Base-by-base conservation (phyloP, 768 basidiomycete species). In the Leucosporidium yakuticum region DNA sequence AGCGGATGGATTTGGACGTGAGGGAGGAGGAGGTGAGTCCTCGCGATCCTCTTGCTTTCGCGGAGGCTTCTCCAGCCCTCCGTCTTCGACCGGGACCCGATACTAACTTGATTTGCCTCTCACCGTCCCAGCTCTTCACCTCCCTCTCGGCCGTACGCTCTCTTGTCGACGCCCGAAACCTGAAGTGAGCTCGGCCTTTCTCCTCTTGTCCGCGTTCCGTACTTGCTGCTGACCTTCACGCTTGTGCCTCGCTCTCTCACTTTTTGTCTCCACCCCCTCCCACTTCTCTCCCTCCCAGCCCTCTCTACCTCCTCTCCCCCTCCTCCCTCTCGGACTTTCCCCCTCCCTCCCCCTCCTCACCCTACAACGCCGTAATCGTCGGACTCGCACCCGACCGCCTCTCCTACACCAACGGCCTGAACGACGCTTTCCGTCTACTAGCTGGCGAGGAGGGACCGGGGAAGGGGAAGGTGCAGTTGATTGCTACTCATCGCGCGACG, bases 381-480 rank as follows among this genome's bases (percentile, higher is more conserved):
- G 86, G 87, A 8, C 81, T 87, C 23, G 82, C 86, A 0, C 85
- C 85, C 1, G 65, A 77, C 1, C 69, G 79, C 4, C 80, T 88
- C 67, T 80, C 82, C 54, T 88, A 88, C 74, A 44, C 39, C 39
- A 75, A 78, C 1, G 76, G 80, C 60, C 81, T 90, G 51, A 88
- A 87, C 76, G 80, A 80, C 14, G 87, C 88, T 0, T 89, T 88
- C 70, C 83, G 86, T 5, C 81, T 89, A 27, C 83, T 88, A 55
- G 31, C 62, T 0, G 57, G 57, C n/a, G 70, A 71, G 19, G 64
- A 44, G 14, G 39, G 39, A 15, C 39, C 39, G 14, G 39, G 39
- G 39, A 44, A 44, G 14, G 39, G 39, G 11, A 15, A 44, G 39
- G 70, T 57, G 2, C 23, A 53, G 23, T 79, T 88, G 62, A 83